Evolutionary conservation across 371 early-diverging fungal genomes (phyloP).

Genomic region (Rhizopus arrhizus): DNA sequence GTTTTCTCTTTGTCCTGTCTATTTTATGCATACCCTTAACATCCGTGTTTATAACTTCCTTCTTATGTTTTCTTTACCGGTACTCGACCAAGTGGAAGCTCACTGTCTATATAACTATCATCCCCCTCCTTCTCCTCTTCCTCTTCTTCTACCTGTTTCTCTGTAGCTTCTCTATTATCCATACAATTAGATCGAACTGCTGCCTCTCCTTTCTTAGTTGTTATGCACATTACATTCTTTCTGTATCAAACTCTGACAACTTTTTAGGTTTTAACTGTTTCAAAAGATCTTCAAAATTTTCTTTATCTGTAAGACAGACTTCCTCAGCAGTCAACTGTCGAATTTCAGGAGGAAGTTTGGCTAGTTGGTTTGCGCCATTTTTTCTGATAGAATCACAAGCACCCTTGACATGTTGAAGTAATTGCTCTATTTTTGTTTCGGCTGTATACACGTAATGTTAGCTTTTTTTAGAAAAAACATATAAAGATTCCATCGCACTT

Average conservation of each 20-base stretch:
- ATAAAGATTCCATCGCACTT: neutral
- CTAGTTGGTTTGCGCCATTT: constrained; percentile 32
- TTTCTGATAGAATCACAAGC: constrained; percentile 32
- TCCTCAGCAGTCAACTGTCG: constrained; percentile 34
- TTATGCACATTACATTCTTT: too few species aligned
- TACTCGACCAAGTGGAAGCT: too few species aligned
- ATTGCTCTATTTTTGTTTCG: constrained; percentile 28
- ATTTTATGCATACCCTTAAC: too few species aligned
- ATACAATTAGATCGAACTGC: too few species aligned
- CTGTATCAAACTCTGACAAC: neutral
- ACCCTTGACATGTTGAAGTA: constrained; percentile 33
- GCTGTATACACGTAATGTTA: constrained; percentile 14
- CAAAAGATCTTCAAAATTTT: constrained; percentile 21
- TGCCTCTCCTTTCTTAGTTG: too few species aligned
- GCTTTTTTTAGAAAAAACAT: too few species aligned
- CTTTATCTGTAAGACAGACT: constrained; percentile 34
- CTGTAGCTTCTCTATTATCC: too few species aligned
- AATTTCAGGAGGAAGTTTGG: constrained; percentile 25
- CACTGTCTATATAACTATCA: too few species aligned
- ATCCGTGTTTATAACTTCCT: too few species aligned
- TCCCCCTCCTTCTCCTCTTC: too few species aligned
- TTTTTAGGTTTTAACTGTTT: constrained; percentile 5
- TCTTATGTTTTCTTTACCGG: too few species aligned
- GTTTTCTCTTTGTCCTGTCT: neutral
- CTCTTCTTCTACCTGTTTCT: too few species aligned